Evolutionary conservation across 2,329 filamentous ascomycete genomes (phyloP).

Genomic region (Fusarium duplospermum): DNA sequence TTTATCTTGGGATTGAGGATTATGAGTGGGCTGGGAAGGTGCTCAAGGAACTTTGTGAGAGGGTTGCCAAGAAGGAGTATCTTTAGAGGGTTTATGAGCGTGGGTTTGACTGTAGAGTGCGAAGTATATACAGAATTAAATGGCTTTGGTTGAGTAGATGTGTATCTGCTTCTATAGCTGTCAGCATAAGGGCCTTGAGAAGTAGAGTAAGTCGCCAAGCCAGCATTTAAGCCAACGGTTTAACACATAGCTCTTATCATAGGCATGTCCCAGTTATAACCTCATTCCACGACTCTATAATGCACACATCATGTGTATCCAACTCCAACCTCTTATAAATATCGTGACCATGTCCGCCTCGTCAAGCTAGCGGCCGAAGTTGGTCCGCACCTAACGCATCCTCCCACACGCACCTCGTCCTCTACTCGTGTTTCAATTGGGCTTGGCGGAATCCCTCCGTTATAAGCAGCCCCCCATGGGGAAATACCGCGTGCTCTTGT

Average conservation of each 20-base stretch:
- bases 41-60: slow-evolving; percentile 62
- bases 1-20: slow-evolving; percentile 84
- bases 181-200: neutral
- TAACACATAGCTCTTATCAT: neutral
- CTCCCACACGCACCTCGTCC: neutral
- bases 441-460: neutral
- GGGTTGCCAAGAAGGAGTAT: slow-evolving; percentile 54
- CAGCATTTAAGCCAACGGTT: neutral
- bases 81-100: neutral
- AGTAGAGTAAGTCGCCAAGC: neutral
- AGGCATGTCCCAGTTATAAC: neutral
- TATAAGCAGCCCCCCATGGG: neutral
- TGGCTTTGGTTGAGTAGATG: neutral
- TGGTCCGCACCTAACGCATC: slow-evolving; percentile 5
- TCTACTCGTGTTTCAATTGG: neutral
- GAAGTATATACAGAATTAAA: neutral
- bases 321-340: neutral
- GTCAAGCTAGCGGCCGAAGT: slow-evolving; percentile 13
- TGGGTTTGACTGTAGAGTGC: neutral
- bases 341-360: neutral
- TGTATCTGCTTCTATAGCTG: neutral
- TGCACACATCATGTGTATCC: neutral
- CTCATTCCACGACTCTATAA: neutral
- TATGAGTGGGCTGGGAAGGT: slow-evolving; percentile 76
- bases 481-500: neutral